Evolutionary conservation across 495 filamentous ascomycete species (phyloP), one percentile per base, ranked within the genome.

Genomic region (Penicillium odoratum): DNA sequence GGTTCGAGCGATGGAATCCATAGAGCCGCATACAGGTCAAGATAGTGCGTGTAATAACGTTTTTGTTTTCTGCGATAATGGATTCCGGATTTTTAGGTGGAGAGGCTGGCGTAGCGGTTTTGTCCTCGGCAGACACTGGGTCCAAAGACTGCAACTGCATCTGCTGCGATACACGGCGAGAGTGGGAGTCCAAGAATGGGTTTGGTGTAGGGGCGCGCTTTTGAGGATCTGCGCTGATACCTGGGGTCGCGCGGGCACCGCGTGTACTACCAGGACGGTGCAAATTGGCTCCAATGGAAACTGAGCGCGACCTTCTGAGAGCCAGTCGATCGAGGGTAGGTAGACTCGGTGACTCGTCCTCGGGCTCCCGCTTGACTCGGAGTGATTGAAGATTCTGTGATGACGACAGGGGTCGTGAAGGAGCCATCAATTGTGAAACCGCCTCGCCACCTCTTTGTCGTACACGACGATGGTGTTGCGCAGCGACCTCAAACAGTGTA

Each of bases 11-110:
- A 57, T 84, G 78, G 42, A 83, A 78, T 7, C 85, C 85, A 60
- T 86, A 81, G 9, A 88, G 67, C 0, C 85, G 82, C 85, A 88
- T 87, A 54, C 80, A 85, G 5, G 85, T 83, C 71, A 88, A 76
- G 13, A 78, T 76, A 0, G 77, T 79, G 40, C 77, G 74, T 3
- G 73, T 77, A 43, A 78, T 77, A 8, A 67, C 72, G 56, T 71
- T 78, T 52, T 71, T 76, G 36, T 67, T 77, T 44, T 78, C 71
- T 0, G 76, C 53, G 29, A 79, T 69, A 28, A 78, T 74, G 3
- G 67, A 57, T 38, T 74, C 69, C 11, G 71, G 52, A 55, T 68
- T 66, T 51, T 74, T 71, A 1, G 69, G 62, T 7, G 57, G 57
- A 11, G 69, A 65, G 4, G 33, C 48, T 3, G 70, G 65, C 5